phyloP scores from a whole-genome alignment of 2,329 filamentous ascomycete species.

The Ceratocystis diversiconidia region DNA sequence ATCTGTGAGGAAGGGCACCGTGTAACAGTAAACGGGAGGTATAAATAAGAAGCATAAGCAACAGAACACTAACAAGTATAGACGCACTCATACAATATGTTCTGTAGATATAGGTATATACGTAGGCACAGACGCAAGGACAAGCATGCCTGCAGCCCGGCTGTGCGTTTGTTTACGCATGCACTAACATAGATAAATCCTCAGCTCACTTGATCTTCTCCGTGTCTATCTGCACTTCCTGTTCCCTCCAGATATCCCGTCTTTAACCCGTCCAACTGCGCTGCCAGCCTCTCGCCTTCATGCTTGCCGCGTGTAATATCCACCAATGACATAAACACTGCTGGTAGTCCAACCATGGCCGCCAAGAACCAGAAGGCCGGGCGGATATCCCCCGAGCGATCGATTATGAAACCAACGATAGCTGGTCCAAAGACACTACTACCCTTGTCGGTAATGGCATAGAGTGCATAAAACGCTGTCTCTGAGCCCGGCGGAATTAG shows the following conservation, averaged over 20 bases:
- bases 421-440: slow-evolving; percentile 86
- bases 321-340: slow-evolving; percentile 72
- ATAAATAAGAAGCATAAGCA: too few relatives aligned
- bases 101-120: too few relatives aligned
- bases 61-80: too few relatives aligned
- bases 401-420: slow-evolving; percentile 86
- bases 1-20: too few relatives aligned
- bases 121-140: too few relatives aligned
- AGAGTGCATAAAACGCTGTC: slow-evolving; percentile 89
- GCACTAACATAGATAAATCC: too few relatives aligned
- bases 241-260: slow-evolving; percentile 18
- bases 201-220: too few relatives aligned
- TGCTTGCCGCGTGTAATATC: slow-evolving; percentile 65
- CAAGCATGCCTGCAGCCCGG: too few relatives aligned
- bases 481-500: slow-evolving; percentile 89
- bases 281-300: slow-evolving; percentile 52
- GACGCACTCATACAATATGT: too few relatives aligned
- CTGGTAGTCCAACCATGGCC: slow-evolving; percentile 66
- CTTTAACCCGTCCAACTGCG: slow-evolving; percentile 42
- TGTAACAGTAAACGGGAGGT: too few relatives aligned
- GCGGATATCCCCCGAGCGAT: slow-evolving; percentile 64
- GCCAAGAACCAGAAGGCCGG: slow-evolving; percentile 89
- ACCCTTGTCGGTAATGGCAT: slow-evolving; percentile 95
- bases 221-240: too few relatives aligned
- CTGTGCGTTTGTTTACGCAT: too few relatives aligned